Evolutionary conservation across 805 yeast genomes (phyloP).

Genomic region (Priceomyces melissophilus): DNA sequence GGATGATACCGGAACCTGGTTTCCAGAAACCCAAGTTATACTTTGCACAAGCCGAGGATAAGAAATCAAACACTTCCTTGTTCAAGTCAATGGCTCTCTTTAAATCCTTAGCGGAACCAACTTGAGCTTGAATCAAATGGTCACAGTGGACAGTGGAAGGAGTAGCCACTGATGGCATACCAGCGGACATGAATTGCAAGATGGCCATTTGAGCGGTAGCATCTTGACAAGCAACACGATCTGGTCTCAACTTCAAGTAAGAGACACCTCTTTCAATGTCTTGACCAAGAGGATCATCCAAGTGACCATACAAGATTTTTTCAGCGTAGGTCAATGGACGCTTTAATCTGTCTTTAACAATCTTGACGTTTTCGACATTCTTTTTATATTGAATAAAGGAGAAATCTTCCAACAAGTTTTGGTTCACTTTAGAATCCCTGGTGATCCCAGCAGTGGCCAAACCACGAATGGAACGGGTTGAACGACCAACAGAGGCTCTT

Average conservation of each 20-base stretch:
- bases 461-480: constrained; percentile 39
- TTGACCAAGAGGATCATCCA: constrained; percentile 88
- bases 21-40: constrained; percentile 98
- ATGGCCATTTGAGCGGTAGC: constrained; percentile 99
- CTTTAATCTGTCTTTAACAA: constrained; percentile 74
- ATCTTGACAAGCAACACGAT: constrained; percentile 98
- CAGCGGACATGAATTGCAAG: constrained; percentile 94
- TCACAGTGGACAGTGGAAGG: constrained; percentile 98
- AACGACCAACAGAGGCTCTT: constrained; percentile 23
- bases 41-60: constrained; percentile 86
- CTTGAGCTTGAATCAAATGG: constrained; percentile 93
- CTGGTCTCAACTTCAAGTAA: constrained; percentile 92
- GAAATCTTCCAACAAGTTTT: constrained; percentile 76
- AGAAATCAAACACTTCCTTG: constrained; percentile 92
- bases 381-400: constrained; percentile 90
- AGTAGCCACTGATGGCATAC: constrained; percentile 85
- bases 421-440: constrained; percentile 71
- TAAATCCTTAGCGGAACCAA: constrained; percentile 84
- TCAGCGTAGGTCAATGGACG: constrained; percentile 95
- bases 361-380: constrained; percentile 81
- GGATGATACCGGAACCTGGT: constrained; percentile 98
- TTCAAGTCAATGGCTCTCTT: constrained; percentile 82
- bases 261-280: constrained; percentile 83
- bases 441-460: constrained; percentile 52
- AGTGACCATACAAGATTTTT: constrained; percentile 90